phyloP scores from a whole-genome alignment of 768 basidiomycete genomes.

The Podaxis sp. region DNA sequence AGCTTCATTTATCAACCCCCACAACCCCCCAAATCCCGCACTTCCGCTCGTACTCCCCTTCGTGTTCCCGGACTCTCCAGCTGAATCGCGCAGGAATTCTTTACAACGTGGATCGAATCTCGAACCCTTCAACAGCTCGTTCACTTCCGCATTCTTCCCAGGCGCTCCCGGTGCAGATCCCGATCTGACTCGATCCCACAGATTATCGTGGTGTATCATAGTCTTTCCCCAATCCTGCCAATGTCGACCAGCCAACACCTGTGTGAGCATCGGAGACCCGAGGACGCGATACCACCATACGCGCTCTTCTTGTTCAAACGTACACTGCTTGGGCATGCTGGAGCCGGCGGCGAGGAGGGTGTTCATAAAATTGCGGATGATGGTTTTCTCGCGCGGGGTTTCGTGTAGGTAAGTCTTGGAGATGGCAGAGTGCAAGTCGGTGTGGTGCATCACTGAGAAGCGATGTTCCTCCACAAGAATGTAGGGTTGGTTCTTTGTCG shows the following conservation, averaged over 20 bases:
- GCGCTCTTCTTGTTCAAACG: not conserved
- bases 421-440: conserved; percentile 18
- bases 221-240: not conserved
- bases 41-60: not conserved
- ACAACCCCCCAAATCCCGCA: not conserved
- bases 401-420: not conserved
- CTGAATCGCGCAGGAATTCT: not conserved
- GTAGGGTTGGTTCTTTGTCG: not conserved
- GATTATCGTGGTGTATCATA: not conserved
- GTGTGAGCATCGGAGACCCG: not conserved
- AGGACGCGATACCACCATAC: not conserved
- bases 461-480: not conserved
- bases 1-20: not conserved
- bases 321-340: not conserved
- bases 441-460: conserved; percentile 29
- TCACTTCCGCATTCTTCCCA: not conserved
- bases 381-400: not conserved
- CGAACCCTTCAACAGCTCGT: not conserved
- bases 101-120: not conserved
- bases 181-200: not conserved
- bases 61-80: not conserved
- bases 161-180: not conserved
- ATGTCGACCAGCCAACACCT: not conserved
- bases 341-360: not conserved
- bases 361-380: not conserved